Percentiles rank a stretch among this genome's conserved stretches.
Conservation (phyloP, 371 early-diverging fungal species). For the Zychaea mexicana region DNA sequence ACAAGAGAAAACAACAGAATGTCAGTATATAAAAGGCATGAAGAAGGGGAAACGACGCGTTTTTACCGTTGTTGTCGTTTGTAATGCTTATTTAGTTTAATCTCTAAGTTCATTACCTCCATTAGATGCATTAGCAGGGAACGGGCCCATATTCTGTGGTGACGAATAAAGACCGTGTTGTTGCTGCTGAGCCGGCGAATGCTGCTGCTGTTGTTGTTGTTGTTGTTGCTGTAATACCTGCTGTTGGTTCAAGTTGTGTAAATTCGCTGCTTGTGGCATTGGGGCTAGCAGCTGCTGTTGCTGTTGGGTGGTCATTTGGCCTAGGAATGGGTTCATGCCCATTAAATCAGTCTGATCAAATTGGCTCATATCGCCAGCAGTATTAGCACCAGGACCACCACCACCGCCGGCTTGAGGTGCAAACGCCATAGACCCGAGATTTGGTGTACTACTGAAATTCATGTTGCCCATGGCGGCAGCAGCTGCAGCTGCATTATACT, state of each 20-base stretch:
- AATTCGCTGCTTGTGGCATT: neutral
- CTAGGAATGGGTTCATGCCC: constrained; percentile 18
- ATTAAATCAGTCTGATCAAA: constrained; percentile 34
- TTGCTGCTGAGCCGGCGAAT: neutral
- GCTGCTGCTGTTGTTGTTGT: constrained; percentile 6
- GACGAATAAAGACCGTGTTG: neutral
- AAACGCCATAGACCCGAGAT: constrained; percentile 29
- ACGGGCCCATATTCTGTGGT: neutral
- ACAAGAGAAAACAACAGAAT: neutral
- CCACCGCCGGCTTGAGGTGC: constrained; percentile 15
- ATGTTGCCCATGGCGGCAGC: constrained; percentile 10
- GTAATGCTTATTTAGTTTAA: too few species aligned
- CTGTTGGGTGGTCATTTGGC: constrained; percentile 30
- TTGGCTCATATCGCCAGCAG: constrained; percentile 20
- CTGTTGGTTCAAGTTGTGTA: constrained; percentile 2
- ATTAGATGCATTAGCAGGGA: constrained; percentile 3
- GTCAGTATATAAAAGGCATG: too few species aligned
- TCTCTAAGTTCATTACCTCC: too few species aligned
- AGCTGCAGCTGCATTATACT: constrained; percentile 13
- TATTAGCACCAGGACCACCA: neutral
- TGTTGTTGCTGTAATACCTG: constrained; percentile 2
- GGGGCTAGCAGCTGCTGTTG: too few species aligned
- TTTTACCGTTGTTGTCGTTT: too few species aligned
- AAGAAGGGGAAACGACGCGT: too few species aligned
- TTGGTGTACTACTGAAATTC: constrained; percentile 22